Evolutionary conservation across 1,284 basidiomycete species (phyloP).

Genomic region (Caloboletus inedulis): DNA sequence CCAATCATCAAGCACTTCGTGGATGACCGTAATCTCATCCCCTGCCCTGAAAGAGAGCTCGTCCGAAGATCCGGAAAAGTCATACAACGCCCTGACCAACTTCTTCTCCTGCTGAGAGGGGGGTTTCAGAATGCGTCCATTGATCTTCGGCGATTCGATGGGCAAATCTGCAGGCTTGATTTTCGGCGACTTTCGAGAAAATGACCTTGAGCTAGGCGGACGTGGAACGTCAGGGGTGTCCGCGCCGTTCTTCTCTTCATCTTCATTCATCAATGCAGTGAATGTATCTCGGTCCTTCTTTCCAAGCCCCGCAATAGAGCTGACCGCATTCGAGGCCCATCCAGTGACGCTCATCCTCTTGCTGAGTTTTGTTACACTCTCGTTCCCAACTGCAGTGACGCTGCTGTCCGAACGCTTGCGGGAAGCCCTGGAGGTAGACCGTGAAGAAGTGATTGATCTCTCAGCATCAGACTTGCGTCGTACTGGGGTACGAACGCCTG

Average conservation of each 20-base stretch:
- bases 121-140: slow-evolving; percentile 47
- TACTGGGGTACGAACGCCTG: slow-evolving; percentile 20
- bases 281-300: slow-evolving; percentile 68
- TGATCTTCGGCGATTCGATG: slow-evolving; percentile 36
- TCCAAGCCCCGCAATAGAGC: slow-evolving; percentile 52
- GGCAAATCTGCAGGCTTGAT: slow-evolving; percentile 39
- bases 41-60: slow-evolving; percentile 73
- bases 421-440: slow-evolving; percentile 52
- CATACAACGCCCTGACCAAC: slow-evolving; percentile 66
- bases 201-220: slow-evolving; percentile 29
- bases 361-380: slow-evolving; percentile 19
- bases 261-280: slow-evolving; percentile 50
- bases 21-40: slow-evolving; percentile 68
- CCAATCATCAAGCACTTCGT: slow-evolving; percentile 81
- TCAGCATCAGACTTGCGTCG: slow-evolving; percentile 43
- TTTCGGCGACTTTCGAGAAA: slow-evolving; percentile 37
- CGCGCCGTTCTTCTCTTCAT: slow-evolving; percentile 33
- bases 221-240: slow-evolving; percentile 23
- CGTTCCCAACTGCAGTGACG: slow-evolving; percentile 27
- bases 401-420: slow-evolving; percentile 60
- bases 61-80: slow-evolving; percentile 69
- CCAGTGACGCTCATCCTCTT: slow-evolving; percentile 51
- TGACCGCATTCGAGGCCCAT: slow-evolving; percentile 64
- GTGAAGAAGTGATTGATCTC: slow-evolving; percentile 43
- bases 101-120: slow-evolving; percentile 50